These are phyloP conservation scores for Cercospora brassicicola DNA, from an alignment of 2,329 filamentous ascomycete genomes.

Conservation along the genomic window DNA sequence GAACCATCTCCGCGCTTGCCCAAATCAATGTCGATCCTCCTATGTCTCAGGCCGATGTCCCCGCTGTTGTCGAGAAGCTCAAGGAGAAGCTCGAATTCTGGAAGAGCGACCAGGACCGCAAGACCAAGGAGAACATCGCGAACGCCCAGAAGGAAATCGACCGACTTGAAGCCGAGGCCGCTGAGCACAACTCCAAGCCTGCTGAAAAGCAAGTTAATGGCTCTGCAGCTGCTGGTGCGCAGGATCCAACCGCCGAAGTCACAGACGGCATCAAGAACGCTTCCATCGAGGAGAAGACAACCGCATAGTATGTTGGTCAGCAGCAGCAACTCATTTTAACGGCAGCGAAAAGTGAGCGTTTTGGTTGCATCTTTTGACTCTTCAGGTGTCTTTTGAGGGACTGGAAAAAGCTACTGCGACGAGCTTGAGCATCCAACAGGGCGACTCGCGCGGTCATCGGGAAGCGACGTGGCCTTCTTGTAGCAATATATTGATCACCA, in stretches of 20 bases:
- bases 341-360: constrained; percentile 14
- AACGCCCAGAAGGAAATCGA: constrained; percentile 97
- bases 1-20: constrained; percentile 85
- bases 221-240: constrained; percentile 52
- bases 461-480: constrained; percentile 2
- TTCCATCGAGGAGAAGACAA: constrained; percentile 55
- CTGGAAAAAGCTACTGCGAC: background rate
- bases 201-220: constrained; percentile 58
- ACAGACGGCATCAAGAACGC: constrained; percentile 61
- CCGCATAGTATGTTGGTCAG: constrained; percentile 16
- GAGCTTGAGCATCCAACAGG: background rate
- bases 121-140: constrained; percentile 91
- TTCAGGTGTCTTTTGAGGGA: constrained; percentile 1
- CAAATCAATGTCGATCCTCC: constrained; percentile 85
- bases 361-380: constrained; percentile 3
- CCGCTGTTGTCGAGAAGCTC: constrained; percentile 78
- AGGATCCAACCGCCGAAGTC: constrained; percentile 60
- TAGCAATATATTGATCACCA: constrained; percentile 7
- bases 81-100: constrained; percentile 87
- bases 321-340: background rate
- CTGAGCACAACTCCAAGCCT: constrained; percentile 43
- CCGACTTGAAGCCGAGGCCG: constrained; percentile 70
- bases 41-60: constrained; percentile 79
- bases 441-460: background rate
- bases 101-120: constrained; percentile 84